These are phyloP conservation scores for Dictyostelium capitatum DNA, from an alignment of 78 protist genomes.

Conservation along the genomic window DNA sequence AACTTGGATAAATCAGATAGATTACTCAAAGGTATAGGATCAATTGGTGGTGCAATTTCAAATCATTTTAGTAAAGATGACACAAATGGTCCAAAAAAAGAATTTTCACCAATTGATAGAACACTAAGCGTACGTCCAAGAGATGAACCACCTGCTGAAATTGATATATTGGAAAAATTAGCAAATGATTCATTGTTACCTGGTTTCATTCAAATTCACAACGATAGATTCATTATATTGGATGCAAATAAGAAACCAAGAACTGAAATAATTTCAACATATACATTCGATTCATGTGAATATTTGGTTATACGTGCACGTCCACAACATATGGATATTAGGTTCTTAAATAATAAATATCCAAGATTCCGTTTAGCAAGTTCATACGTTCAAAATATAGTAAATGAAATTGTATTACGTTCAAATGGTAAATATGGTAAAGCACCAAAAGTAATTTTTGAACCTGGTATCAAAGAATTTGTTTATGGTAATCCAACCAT, in stretches of 20 bases:
- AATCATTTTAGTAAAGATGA: constrained; percentile 47
- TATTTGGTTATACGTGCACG: constrained; percentile 54
- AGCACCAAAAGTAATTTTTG: constrained; percentile 63
- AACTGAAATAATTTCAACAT: not conserved
- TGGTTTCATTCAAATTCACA: constrained; percentile 27
- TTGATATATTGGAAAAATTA: constrained; percentile 72
- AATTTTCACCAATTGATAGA: constrained; percentile 31
- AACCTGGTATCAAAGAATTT: constrained; percentile 71
- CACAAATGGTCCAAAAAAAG: not conserved
- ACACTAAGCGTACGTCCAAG: constrained; percentile 30
- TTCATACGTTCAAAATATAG: constrained; percentile 68
- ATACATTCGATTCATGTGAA: constrained; percentile 15
- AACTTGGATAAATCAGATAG: constrained; percentile 55
- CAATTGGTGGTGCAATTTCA: constrained; percentile 42
- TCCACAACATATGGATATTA: constrained; percentile 66
- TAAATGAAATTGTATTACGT: constrained; percentile 60
- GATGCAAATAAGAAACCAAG: constrained; percentile 50
- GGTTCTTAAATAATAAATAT: constrained; percentile 34
- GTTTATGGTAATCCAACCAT: constrained; percentile 75
- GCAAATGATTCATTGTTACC: constrained; percentile 44
- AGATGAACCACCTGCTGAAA: constrained; percentile 68
- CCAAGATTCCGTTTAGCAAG: constrained; percentile 42
- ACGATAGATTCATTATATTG: constrained; percentile 56
- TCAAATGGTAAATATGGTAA: constrained; percentile 54
- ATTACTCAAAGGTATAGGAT: constrained; percentile 67